Base-by-base conservation (phyloP, 2,329 filamentous ascomycete genomes). In the Sporothrix curviconia region DNA sequence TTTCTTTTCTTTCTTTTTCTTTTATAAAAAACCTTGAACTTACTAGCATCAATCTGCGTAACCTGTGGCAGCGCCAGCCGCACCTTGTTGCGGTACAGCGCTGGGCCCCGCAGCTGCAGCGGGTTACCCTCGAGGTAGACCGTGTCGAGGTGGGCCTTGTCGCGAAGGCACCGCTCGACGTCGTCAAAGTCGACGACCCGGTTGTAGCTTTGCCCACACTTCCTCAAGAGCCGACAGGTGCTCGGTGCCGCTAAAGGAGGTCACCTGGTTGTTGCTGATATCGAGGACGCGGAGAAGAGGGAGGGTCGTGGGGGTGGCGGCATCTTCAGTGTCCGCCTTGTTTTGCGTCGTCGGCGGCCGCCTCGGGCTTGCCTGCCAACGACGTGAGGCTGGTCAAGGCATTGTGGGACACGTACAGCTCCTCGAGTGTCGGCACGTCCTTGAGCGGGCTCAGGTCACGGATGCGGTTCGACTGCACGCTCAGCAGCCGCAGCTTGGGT, bases 121-220 rank as follows among this genome's bases (percentile, higher is more conserved):
- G 92, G 92, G 66, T 95, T 96, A 1, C 91, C 92, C 69, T 99
- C 94, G 63, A 99, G 95, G 70, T 99, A 99, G 11, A 99, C 92
- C 1, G 94, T 96, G 60, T 86, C 84, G 64, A 97, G 73, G 37
- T 85, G 76, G 68, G 88, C 77, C 76, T 96, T 96, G 67, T 94
- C 87, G 54, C 74, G 79, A 62, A 99, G 73, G 65, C 89, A 66
- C 57, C 79, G 81, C 73, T 96, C 88, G 3, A 97, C 81, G 67
- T 97, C 92, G 43, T 78, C 77, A 66, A 97, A 95, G 68, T 89
- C 89, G 19, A 74, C 75, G 25, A 99, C 71, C 65, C 87, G 78
- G 72, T 96, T 97, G 71, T 92, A 91, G 65, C 89, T 94, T n/a
- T 15, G 91, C 94, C 94, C 94, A 99, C 28, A 99, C 72, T 70